Conservation (phyloP, 2,329 filamentous ascomycete species). For the Penicillium decumbens region DNA sequence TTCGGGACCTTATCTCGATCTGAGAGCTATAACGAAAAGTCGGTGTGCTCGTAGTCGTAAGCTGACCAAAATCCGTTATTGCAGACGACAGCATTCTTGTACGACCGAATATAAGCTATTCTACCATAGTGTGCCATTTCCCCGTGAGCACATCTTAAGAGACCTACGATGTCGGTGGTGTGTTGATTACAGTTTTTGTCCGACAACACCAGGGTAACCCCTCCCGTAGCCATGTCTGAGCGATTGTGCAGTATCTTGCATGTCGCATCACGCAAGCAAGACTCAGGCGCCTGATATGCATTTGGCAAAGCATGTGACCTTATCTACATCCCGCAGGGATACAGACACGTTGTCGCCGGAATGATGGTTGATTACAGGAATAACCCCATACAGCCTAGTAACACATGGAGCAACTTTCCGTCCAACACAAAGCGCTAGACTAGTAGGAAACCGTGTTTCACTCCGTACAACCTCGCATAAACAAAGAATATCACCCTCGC, state of each 20-base stretch:
- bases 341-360: slow-evolving; percentile 4
- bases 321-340: slow-evolving; percentile 12
- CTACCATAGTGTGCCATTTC: not conserved
- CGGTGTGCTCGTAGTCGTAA: slow-evolving; percentile 1
- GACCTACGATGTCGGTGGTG: not conserved
- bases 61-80: not conserved
- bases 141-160: not conserved
- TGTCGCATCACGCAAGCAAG: slow-evolving; percentile 14
- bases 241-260: slow-evolving; percentile 2
- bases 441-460: slow-evolving; percentile 6
- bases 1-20: slow-evolving; percentile 4
- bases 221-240: slow-evolving; percentile 2
- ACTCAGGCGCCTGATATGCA: slow-evolving; percentile 8
- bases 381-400: not conserved
- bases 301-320: slow-evolving; percentile 17
- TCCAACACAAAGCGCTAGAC: slow-evolving; percentile 3
- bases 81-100: not conserved
- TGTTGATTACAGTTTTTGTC: not conserved
- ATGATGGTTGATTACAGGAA: not conserved
- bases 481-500: not conserved
- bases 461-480: slow-evolving; percentile 6
- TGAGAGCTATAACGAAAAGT: slow-evolving; percentile 2
- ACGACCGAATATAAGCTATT: not conserved
- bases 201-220: not conserved
- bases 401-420: not conserved